Base-by-base conservation (phyloP, 768 basidiomycete genomes). In the Fomitopsis serialis region DNA sequence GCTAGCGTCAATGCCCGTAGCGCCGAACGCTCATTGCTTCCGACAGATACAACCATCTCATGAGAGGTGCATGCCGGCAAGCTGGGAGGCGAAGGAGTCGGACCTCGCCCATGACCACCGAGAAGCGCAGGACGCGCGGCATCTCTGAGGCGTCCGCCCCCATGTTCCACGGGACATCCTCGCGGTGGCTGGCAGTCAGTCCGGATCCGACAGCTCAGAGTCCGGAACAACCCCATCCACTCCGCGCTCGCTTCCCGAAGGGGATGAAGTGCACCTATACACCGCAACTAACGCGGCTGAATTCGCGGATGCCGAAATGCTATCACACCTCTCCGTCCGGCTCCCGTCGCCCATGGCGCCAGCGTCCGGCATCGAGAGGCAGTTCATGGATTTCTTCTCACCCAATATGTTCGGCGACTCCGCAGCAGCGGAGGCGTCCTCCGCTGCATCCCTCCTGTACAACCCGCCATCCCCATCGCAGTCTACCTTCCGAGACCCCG, bases 41-140 rank as follows among this genome's bases (percentile, higher is more conserved):
- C 40, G 46, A 35, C 54, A 78, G 78, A 59, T 80, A 79, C 59
- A 80, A 79, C 54, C 58, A 59, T 51, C 52, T 59, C 25, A 59
- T 54, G 52, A 55, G 58, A 22, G 56, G 56, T 24, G 36, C 48
- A 6, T 57, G 53, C 50, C 56, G 56, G 42, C 25, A 52, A 25
- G 42, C 52, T 32, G 48, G 46, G 25, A 44, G 40, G 24, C 22
- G 56, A 13, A 52, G 52, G 23, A 52, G 56, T 34, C 52, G 56
- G 25, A 48, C 53, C 52, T 57, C 56, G 42, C 44, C 56, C 15
- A 52, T 53, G 19, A 48, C 56, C 25, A 49, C 56, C 4, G 54
- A 54, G 56, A 13, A 53, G 19, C 53, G 56, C n/a, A 36, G 56
- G 36, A 50, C 32, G 29, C 46, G 52, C 34, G 55, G 52, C 36